Evolutionary conservation across 176 grass and related monocot species (phyloP), one percentile per base, ranked within the genome.

Genomic region (Phragmites australis): DNA sequence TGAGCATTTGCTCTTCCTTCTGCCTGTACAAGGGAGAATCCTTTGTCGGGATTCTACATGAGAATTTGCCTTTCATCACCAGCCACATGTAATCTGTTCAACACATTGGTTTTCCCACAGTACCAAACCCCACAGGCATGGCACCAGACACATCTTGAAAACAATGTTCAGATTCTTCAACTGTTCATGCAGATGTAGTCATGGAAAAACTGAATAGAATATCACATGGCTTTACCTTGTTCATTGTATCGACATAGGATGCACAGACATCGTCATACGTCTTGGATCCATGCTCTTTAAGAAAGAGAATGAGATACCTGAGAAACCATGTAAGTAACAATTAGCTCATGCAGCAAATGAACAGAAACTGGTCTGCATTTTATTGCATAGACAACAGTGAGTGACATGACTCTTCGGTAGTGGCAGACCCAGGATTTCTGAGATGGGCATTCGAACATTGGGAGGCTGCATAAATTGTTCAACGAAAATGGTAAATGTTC

Each of bases 181-280:
- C 6, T n/a, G 29, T 29, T 57, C 57, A 64, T 79, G 34, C 57
- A 58, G 9, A 73, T 59, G 43, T 83, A 74, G 30, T 56, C 54
- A 14, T 51, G 65, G 63, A 82, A 9, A 65, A 66, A 75, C 16
- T 73, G 39, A 71, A 77, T 57, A 72, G 26, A 76, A 56, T 58
- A 3, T 69, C 65, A 60, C 9, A 77, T 6, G 5, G 31, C 16
- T 46, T 81, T 89, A 93, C 94, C 94, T 93, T 97, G 69, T 91
- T 93, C 94, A 93, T 97, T 70, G 89, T 97, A 85, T 93, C 81
- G 46, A 74, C 74, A 88, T 97, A 97, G 9, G 47, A 61, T 81
- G 86, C 75, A 78, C 86, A 86, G 18, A 97, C 75, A 77, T 83
- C 80, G 76, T 27, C 76, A 72, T 91, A 97, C 4, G 56, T 87